Percentiles rank a stretch among this genome's conserved stretches.
phyloP scores from a whole-genome alignment of 2,329 filamentous ascomycete genomes.

The Aureobasidium subglaciale region DNA sequence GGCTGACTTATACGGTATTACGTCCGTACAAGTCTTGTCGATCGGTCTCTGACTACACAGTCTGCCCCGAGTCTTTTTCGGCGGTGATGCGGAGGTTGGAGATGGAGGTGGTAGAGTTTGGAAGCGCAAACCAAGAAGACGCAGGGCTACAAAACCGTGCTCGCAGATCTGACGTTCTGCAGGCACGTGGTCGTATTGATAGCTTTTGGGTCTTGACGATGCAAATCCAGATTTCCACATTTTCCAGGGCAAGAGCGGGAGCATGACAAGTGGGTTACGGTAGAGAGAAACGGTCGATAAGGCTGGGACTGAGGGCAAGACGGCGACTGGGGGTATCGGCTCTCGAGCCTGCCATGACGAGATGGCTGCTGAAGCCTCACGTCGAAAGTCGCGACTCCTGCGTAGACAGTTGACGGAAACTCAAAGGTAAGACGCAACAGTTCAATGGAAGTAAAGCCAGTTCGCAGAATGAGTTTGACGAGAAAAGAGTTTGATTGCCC shows the following conservation, averaged over 20 bases:
- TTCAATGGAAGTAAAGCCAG: neutral
- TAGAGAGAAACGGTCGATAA: neutral
- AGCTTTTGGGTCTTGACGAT: neutral
- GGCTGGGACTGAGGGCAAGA: neutral
- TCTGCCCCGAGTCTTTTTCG: neutral
- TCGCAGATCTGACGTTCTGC: neutral
- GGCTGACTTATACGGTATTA: no score
- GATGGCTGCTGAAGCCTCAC: neutral
- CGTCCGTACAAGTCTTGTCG: no score
- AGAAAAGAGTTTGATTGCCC: constrained; percentile 13
- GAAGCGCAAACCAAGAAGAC: neutral
- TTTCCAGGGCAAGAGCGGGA: neutral
- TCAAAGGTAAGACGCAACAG: neutral
- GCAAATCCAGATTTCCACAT: neutral
- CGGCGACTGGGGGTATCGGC: neutral
- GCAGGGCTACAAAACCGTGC: neutral
- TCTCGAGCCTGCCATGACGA: neutral
- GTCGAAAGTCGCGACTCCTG: neutral
- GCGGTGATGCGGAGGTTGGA: neutral
- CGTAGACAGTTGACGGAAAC: neutral
- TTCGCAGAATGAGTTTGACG: neutral
- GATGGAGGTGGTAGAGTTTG: neutral
- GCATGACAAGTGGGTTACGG: constrained; percentile 7
- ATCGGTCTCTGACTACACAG: no score
- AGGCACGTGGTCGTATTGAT: neutral